These are phyloP conservation scores for Lenwebbia sp. DNA, from an alignment of 345 rosid species.

Conservation along the genomic window DNA sequence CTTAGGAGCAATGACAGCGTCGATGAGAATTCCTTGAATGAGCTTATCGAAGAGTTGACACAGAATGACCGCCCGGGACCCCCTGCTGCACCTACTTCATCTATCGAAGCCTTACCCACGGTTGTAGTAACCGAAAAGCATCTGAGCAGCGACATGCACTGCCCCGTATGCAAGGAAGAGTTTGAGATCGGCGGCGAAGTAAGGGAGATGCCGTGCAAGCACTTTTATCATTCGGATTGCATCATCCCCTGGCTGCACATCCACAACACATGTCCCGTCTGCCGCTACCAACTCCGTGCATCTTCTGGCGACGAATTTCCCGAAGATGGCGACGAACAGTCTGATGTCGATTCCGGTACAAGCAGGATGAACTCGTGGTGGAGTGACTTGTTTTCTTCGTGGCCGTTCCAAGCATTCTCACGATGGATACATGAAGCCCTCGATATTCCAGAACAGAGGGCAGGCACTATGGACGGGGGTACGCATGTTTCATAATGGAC, in stretches of 20 bases:
- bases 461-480: constrained; percentile 8
- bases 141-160: constrained; percentile 20
- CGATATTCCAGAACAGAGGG: constrained; percentile 5
- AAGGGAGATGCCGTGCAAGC: constrained; percentile 54
- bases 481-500: neutral
- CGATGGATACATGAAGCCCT: constrained; percentile 14
- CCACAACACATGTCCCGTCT: constrained; percentile 69
- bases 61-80: constrained; percentile 31
- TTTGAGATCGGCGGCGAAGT: constrained; percentile 41
- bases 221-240: constrained; percentile 61
- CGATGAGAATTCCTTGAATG: neutral
- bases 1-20: neutral
- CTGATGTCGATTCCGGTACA: constrained; percentile 10
- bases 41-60: constrained; percentile 2
- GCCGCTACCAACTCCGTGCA: constrained; percentile 32
- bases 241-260: constrained; percentile 63
- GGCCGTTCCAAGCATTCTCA: constrained; percentile 27
- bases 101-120: constrained; percentile 40
- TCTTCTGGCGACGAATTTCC: neutral
- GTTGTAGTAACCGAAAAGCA: constrained; percentile 19
- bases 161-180: constrained; percentile 77
- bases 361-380: constrained; percentile 14
- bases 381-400: constrained; percentile 6
- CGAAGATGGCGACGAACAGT: neutral
- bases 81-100: constrained; percentile 26